A percentile compares a stretch with the other conserved stretches of the same genome.
Evolutionary conservation across 306 rosid genomes (phyloP).

Genomic region (Fagus crenata): DNA sequence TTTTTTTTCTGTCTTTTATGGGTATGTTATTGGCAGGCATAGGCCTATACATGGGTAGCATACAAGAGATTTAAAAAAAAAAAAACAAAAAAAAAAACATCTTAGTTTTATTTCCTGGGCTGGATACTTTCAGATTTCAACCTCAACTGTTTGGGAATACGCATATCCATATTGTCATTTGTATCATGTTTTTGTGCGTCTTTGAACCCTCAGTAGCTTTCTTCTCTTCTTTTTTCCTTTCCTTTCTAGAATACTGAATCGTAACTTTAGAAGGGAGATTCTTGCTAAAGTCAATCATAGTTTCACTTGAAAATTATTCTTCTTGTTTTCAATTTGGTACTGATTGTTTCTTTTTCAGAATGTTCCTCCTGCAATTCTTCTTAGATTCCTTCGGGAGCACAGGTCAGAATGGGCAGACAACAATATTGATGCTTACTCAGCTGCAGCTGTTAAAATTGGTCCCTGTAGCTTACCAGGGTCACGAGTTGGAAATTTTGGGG

Average conservation of each 20-base stretch:
- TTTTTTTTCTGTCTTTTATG: neutral
- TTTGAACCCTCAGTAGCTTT: neutral
- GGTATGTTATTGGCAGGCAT: neutral
- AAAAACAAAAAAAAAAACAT: neutral
- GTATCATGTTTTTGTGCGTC: neutral
- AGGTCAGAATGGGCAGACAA: constrained; percentile 98
- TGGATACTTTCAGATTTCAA: neutral
- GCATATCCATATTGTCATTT: neutral
- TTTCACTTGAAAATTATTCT: constrained; percentile 7
- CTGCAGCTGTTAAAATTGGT: constrained; percentile 93
- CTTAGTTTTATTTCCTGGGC: neutral
- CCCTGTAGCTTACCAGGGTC: constrained; percentile 92
- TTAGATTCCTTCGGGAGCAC: constrained; percentile 91
- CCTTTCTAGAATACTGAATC: neutral
- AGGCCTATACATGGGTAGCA: neutral
- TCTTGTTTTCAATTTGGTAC: constrained; percentile 21
- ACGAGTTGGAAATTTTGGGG: constrained; percentile 82
- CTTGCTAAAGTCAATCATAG: neutral
- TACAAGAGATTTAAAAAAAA: neutral
- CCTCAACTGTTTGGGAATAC: neutral
- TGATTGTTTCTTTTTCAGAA: constrained; percentile 51
- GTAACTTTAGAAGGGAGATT: neutral
- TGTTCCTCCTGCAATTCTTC: constrained; percentile 94
- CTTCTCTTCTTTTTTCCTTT: neutral
- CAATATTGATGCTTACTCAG: constrained; percentile 92